Evolutionary conservation across 768 basidiomycete genomes (phyloP).

Genomic region (Austroboletus eburneus): DNA sequence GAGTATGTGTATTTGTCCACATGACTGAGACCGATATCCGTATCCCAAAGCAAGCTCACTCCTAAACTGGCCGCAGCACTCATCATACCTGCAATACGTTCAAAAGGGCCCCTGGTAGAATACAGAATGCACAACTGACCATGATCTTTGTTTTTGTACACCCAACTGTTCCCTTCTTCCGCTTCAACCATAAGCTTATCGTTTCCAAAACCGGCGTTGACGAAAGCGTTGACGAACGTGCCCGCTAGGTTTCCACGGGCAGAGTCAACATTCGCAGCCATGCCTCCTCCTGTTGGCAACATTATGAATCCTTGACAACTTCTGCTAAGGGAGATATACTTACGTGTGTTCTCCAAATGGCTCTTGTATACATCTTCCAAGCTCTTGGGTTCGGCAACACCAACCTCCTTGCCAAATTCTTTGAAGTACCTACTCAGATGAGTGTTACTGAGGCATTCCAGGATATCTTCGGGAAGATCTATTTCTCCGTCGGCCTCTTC

Average conservation of each 20-base stretch:
- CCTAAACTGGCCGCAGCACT: conserved; percentile 94
- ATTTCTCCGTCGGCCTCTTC: conserved; percentile 53
- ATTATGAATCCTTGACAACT: not conserved
- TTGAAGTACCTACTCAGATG: conserved; percentile 81
- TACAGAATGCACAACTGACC: conserved; percentile 43
- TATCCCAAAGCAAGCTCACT: conserved; percentile 92
- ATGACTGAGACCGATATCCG: conserved; percentile 87
- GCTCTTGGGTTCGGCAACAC: conserved; percentile 83
- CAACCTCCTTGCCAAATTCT: conserved; percentile 91
- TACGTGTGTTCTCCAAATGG: conserved; percentile 88
- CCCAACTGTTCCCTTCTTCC: conserved; percentile 95
- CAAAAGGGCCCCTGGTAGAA: not conserved
- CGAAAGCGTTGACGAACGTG: conserved; percentile 98
- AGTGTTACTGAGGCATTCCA: conserved; percentile 83
- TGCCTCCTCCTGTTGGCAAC: conserved; percentile 47
- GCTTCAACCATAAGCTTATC: conserved; percentile 98
- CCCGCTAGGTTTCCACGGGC: conserved; percentile 93
- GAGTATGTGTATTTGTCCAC: conserved; percentile 99
- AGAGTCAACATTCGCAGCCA: conserved; percentile 81
- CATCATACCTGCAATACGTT: conserved; percentile 70
- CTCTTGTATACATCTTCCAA: conserved; percentile 97
- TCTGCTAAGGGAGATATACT: conserved; percentile 17
- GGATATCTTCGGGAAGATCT: conserved; percentile 74
- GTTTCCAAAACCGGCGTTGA: conserved; percentile 97
- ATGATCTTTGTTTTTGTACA: conserved; percentile 99